These are phyloP conservation scores for Trichoderma sp. DNA, from an alignment of 2,329 filamentous ascomycete species.

Conservation along the genomic window DNA sequence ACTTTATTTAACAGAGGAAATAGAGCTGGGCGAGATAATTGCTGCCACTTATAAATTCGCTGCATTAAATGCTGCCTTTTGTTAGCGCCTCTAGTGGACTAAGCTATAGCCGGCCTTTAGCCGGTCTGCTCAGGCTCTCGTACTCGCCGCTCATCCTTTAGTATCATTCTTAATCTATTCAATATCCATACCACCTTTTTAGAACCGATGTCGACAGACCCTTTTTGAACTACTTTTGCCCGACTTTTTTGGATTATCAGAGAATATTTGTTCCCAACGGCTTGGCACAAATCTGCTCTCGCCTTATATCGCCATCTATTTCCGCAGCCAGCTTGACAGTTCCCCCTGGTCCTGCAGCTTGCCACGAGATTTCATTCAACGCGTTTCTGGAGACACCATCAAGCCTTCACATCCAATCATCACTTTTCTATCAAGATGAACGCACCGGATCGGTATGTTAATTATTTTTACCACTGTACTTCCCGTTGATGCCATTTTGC, in stretches of 20 bases:
- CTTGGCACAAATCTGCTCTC: background rate
- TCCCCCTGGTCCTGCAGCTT: background rate
- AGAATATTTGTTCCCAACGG: background rate
- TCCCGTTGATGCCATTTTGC: background rate
- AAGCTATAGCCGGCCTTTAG: slow-evolving; percentile 12
- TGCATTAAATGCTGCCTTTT: background rate
- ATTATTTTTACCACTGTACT: background rate
- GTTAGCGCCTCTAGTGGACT: background rate
- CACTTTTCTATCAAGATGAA: slow-evolving; percentile 47
- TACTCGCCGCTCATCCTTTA: background rate
- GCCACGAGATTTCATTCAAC: background rate
- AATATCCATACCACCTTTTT: slow-evolving; percentile 2
- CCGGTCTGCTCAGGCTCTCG: background rate
- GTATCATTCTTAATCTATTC: background rate
- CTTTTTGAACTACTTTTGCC: background rate
- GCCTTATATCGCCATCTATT: background rate
- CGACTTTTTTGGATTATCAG: slow-evolving; percentile 21
- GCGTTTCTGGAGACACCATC: background rate
- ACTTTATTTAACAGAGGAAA: background rate
- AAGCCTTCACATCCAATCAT: background rate
- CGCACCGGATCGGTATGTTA: slow-evolving; percentile 56
- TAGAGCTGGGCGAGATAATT: background rate
- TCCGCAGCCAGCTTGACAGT: background rate
- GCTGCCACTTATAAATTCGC: background rate
- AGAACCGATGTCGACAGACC: slow-evolving; percentile 5